These are phyloP conservation scores for Aspergillus avenaceus DNA, from an alignment of 495 filamentous ascomycete species.

Conservation along the genomic window DNA sequence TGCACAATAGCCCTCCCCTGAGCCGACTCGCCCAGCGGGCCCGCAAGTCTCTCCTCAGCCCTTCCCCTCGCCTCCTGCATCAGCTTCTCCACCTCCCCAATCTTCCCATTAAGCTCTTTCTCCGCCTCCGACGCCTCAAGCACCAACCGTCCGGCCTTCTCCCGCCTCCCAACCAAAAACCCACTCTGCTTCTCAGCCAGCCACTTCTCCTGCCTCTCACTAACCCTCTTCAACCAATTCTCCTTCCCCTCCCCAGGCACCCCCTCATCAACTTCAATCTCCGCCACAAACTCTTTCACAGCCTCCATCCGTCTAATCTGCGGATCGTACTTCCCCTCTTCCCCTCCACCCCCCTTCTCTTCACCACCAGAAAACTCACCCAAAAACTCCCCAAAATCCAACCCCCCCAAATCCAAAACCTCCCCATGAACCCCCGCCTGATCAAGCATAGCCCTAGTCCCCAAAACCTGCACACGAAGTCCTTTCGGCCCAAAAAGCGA, in stretches of 20 bases:
- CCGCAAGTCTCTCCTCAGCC: constrained; percentile 3
- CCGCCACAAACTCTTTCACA: constrained; percentile 10
- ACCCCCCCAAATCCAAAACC: constrained; percentile 2
- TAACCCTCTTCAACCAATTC: constrained; percentile 17
- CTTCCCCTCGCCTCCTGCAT: not conserved
- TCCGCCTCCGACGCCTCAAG: constrained; percentile 4
- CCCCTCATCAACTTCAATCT: constrained; percentile 9
- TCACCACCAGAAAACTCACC: too few relatives aligned
- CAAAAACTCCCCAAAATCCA: not conserved
- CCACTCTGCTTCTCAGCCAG: constrained; percentile 7
- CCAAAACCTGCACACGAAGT: constrained; percentile 17
- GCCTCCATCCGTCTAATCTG: constrained; percentile 15
- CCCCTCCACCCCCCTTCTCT: not conserved
- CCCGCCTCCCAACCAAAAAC: constrained; percentile 1
- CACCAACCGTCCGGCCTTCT: not conserved
- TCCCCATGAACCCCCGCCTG: constrained; percentile 10
- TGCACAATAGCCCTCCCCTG: constrained; percentile 4
- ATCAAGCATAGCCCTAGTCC: constrained; percentile 19
- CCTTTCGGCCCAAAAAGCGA: constrained; percentile 16
- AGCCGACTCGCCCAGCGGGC: constrained; percentile 11
- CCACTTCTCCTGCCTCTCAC: constrained; percentile 10
- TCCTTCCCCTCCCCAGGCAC: not conserved
- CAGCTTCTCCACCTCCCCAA: constrained; percentile 3
- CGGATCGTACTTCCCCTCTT: constrained; percentile 4
- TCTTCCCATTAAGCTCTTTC: constrained; percentile 1